Base-by-base conservation (phyloP, 139 green algal genomes). In the Nannochloris sp. region DNA sequence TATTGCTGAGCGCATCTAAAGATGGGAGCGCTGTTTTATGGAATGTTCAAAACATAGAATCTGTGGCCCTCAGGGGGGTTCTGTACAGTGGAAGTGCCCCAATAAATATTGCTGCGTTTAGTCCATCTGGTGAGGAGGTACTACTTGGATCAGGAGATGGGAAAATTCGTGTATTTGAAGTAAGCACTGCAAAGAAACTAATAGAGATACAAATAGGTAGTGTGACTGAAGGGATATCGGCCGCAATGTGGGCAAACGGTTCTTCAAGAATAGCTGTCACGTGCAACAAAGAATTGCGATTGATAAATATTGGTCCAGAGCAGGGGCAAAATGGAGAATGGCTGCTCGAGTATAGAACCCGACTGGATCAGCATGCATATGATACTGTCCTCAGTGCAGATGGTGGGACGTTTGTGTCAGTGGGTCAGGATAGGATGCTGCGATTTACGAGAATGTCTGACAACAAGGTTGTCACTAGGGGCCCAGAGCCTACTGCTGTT, bases 1-100 rank as follows among this genome's bases (percentile, higher is more conserved):
- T 76, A 68, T 74, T 96, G n/a, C 91, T 89, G 3, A 81, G 81
- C 0, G 84, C 76, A 0, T 85, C 74, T 18, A 93, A 92, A 79
- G 81, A 89, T 72, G 60, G 74, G 34, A 81, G 68, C 3, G 80
- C 76, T 40, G 72, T 86, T 36, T 64, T 94, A 3, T 94, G 79
- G 83, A 44, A 56, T 4, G 61, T 77, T 34, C 15, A 12, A 3
- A 10, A 29, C 4, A 23, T 50, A 48, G 49, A 55, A n/a, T 14
- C 40, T 36, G 23, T 76, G 11, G 27, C 19, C 15, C 19, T 61
- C 14, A 12, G 58, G 3, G 40, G 64, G 8, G 37, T 67, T 24
- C 12, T 62, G 29, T 66, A 67, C 7, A 16, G 15, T 27, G 24
- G 46, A 21, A 15, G 14, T n/a, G 29, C 57, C 10, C 61, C 78